A percentile compares a stretch with the other conserved stretches of the same genome.
phyloP scores from a whole-genome alignment of 75 land plant species.

The Isoetes taiwanensis region DNA sequence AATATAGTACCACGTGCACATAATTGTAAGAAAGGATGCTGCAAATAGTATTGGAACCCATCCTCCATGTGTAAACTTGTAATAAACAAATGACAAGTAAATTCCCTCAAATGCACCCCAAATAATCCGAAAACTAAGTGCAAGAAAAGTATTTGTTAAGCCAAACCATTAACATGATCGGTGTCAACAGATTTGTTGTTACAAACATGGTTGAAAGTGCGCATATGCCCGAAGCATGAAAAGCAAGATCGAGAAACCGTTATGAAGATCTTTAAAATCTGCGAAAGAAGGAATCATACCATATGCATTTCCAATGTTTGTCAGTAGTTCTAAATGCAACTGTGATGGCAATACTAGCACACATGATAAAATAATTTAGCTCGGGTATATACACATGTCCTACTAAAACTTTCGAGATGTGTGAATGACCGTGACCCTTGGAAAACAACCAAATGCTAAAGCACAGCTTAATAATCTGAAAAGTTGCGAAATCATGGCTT shows the following conservation, averaged over 20 bases:
- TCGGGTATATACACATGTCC: conserved; percentile 4
- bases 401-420: neutral
- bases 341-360: neutral
- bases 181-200: too few relatives aligned
- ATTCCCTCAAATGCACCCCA: too few relatives aligned
- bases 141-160: too few relatives aligned
- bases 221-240: too few relatives aligned
- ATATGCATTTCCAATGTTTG: neutral
- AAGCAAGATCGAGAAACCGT: too few relatives aligned
- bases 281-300: too few relatives aligned
- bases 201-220: too few relatives aligned
- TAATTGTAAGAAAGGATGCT: neutral
- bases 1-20: neutral
- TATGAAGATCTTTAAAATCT: too few relatives aligned
- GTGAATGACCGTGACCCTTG: neutral
- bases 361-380: neutral
- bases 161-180: too few relatives aligned
- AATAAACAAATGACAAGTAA: too few relatives aligned
- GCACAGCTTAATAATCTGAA: neutral
- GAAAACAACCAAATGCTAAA: neutral
- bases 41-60: neutral
- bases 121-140: too few relatives aligned
- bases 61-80: neutral
- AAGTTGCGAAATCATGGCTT: neutral
- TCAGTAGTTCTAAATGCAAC: neutral